Percentiles rank a stretch among this genome's conserved stretches.
Evolutionary conservation across 2,329 filamentous ascomycete species (phyloP).

Genomic region (Karstenula rhodostoma): DNA sequence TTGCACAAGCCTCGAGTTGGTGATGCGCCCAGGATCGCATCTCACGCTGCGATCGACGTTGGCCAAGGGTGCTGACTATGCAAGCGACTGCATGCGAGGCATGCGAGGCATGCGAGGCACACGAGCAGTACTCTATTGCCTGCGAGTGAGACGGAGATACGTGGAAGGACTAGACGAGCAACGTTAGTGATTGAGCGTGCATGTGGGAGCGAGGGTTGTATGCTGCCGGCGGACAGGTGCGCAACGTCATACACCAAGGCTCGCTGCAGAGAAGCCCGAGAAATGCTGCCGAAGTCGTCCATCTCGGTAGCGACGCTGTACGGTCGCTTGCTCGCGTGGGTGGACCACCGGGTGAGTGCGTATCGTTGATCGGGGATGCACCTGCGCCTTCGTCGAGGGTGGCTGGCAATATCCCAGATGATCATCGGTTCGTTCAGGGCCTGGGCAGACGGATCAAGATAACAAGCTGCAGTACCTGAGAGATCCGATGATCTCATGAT

Average conservation of each 20-base stretch:
- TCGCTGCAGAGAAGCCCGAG: background rate
- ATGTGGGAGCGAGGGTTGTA: background rate
- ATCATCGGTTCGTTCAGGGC: background rate
- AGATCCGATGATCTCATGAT: background rate
- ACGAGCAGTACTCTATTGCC: background rate
- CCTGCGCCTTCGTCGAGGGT: background rate
- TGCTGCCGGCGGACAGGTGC: background rate
- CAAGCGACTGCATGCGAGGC: background rate
- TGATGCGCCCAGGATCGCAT: background rate
- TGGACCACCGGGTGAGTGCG: conserved; percentile 4
- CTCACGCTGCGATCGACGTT: background rate
- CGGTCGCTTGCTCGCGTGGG: conserved; percentile 1
- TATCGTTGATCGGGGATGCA: conserved; percentile 9
- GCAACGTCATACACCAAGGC: background rate
- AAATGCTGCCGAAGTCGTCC: background rate
- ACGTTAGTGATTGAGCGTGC: background rate
- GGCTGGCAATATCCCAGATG: background rate
- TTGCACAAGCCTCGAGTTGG: background rate
- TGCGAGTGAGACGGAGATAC: background rate
- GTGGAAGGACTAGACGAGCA: background rate
- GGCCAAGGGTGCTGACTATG: background rate
- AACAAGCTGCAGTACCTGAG: background rate
- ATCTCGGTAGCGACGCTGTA: conserved; percentile 10
- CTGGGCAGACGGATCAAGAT: background rate
- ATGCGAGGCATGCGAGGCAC: background rate